phyloP scores from a whole-genome alignment of 148 eudicot genomes.

The Arbutus unedo region DNA sequence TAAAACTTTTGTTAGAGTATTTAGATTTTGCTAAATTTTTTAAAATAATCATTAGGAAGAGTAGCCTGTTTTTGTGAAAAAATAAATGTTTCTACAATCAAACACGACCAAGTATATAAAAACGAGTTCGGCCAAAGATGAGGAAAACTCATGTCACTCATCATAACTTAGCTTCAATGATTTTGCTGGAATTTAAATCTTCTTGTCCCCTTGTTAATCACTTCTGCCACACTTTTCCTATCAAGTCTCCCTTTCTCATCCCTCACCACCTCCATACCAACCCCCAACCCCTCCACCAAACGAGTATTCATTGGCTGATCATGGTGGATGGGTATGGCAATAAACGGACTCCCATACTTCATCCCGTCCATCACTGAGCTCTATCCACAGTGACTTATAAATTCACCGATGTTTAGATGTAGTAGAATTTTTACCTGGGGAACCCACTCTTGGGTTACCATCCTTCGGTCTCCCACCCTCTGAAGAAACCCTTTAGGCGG shows the following conservation, averaged over 20 bases:
- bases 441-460: conserved; percentile 17
- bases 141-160: too few species aligned
- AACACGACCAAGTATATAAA: too few species aligned
- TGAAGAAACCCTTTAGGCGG: conserved; percentile 16
- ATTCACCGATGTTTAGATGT: conserved; percentile 16
- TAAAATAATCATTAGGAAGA: too few species aligned
- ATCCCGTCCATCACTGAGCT: conserved; percentile 24
- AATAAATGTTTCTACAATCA: too few species aligned
- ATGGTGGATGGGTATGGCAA: conserved; percentile 19
- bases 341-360: conserved; percentile 10
- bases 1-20: too few species aligned
- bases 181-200: too few species aligned
- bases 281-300: conserved; percentile 16
- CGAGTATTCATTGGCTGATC: conserved; percentile 25
- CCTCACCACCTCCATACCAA: conserved; percentile 21
- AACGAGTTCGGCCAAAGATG: too few species aligned
- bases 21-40: too few species aligned
- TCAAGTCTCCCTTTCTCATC: conserved; percentile 5
- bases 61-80: too few species aligned
- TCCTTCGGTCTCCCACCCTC: conserved; percentile 14
- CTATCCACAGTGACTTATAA: conserved; percentile 24
- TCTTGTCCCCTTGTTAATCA: conserved; percentile 8
- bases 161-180: too few species aligned
- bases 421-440: conserved; percentile 15
- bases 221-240: not conserved